Base-by-base conservation (phyloP, 2,329 filamentous ascomycete species). In the Penicillium sp. region DNA sequence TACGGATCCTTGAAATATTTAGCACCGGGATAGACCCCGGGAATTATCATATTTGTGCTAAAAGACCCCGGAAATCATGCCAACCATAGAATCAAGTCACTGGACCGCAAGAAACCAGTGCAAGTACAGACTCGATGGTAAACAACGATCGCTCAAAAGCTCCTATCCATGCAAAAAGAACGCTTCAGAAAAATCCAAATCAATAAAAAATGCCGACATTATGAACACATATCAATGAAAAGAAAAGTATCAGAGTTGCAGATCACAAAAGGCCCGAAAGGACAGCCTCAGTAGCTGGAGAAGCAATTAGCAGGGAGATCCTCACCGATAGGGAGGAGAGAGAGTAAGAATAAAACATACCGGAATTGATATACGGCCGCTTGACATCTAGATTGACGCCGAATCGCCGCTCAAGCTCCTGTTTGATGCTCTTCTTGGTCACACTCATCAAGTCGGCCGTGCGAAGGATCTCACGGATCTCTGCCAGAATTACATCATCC, bases 381-480 rank as follows among this genome's bases (percentile, higher is more conserved):
- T 86, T 93, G 37, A 80, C 73, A 61, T 96, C 89, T 42, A 98
- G 75, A 42, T 81, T 78, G 47, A 94, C 81, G 45, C 85, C 85
- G 59, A 98, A 98, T 46, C 89, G 78, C 57, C 80, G 79, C 74
- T 98, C 92, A 41, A 98, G 70, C 70, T 98, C 92, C 52, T 78
- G 69, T 75, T 96, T 96, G 67, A 98, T 85, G 55, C 85, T 87
- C 79, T 98, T 98, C 80, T 98, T 98, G 50, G 92, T 98, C 29
- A 98, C 86, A 3, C 79, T 89, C 92, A 98, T 98, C 59, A 98
- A 70, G 67, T 98, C 92, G 2, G 88, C 89, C 9, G 84, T 93
- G 52, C 82, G 78, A 45, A 98, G 71, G 47, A 98, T 95, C 58
- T 95, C 88, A 35, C 92, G 79, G 54, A 98, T 98, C 73, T 98